Conservation (phyloP, 768 basidiomycete genomes). For the Boletales sp. region DNA sequence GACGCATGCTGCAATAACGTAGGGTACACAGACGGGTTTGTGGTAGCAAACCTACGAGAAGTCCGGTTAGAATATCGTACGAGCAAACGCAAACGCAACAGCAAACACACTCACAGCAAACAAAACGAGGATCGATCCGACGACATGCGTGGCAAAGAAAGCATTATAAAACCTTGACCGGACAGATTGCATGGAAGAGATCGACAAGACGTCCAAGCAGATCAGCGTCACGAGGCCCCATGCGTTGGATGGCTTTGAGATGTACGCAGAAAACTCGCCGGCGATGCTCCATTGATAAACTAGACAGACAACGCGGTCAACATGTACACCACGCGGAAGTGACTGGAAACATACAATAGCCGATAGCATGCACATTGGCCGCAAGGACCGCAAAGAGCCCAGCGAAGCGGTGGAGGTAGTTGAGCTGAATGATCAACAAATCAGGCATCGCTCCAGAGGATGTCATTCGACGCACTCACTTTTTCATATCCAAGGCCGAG, state of each 20-base stretch:
- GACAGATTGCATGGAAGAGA: slow-evolving; percentile 58
- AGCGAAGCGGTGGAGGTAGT: slow-evolving; percentile 69
- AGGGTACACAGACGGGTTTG: slow-evolving; percentile 46
- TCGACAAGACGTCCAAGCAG: slow-evolving; percentile 48
- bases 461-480: slow-evolving; percentile 30
- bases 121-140: slow-evolving; percentile 52
- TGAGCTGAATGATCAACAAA: slow-evolving; percentile 42
- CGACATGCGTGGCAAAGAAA: slow-evolving; percentile 60
- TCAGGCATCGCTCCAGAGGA: neutral
- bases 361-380: slow-evolving; percentile 55
- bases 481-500: slow-evolving; percentile 67
- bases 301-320: slow-evolving; percentile 21
- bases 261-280: slow-evolving; percentile 36
- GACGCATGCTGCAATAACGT: slow-evolving; percentile 45
- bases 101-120: slow-evolving; percentile 45
- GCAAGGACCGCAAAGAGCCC: slow-evolving; percentile 56
- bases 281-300: slow-evolving; percentile 56
- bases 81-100: neutral
- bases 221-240: slow-evolving; percentile 55
- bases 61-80: neutral
- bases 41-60: slow-evolving; percentile 47
- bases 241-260: slow-evolving; percentile 33
- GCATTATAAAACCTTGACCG: slow-evolving; percentile 60
- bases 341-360: slow-evolving; percentile 44
- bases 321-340: neutral